Conservation (phyloP, 352 stramenopile genomes). For the Phytophthora vignae region DNA sequence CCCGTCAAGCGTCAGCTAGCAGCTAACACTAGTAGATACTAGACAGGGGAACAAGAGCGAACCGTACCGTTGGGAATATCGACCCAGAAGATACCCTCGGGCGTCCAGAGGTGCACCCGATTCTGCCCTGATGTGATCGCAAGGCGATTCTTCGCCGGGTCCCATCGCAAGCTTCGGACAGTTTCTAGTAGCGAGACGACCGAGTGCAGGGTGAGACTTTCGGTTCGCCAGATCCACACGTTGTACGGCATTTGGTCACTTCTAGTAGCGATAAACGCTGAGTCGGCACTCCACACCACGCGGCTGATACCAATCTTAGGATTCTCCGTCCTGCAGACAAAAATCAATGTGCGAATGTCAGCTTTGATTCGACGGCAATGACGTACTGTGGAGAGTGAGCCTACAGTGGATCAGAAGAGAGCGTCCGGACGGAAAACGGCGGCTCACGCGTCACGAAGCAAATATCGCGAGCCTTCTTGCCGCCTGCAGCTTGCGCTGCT, state of each 20-base stretch:
- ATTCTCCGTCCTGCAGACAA: slow-evolving; percentile 62
- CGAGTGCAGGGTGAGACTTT: slow-evolving; percentile 74
- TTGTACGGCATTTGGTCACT: slow-evolving; percentile 88
- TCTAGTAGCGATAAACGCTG: slow-evolving; percentile 75
- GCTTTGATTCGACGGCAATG: neutral
- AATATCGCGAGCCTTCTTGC: slow-evolving; percentile 58
- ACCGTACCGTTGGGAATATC: slow-evolving; percentile 62
- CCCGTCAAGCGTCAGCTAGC: neutral
- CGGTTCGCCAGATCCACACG: slow-evolving; percentile 85
- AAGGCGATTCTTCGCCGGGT: slow-evolving; percentile 53
- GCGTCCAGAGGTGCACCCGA: slow-evolving; percentile 78
- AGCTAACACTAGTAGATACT: neutral
- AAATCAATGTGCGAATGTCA: neutral
- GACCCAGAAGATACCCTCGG: slow-evolving; percentile 73
- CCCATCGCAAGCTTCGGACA: slow-evolving; percentile 73
- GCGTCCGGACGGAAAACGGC: slow-evolving; percentile 77
- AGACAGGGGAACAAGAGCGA: slow-evolving; percentile 7
- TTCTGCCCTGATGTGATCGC: slow-evolving; percentile 68
- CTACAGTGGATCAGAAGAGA: slow-evolving; percentile 73
- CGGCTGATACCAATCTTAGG: slow-evolving; percentile 77
- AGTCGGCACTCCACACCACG: slow-evolving; percentile 73
- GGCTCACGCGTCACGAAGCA: slow-evolving; percentile 75
- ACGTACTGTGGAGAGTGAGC: too few species aligned
- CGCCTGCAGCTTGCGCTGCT: slow-evolving; percentile 61
- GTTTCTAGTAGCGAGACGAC: slow-evolving; percentile 71